phyloP scores from a whole-genome alignment of 1,284 basidiomycete genomes.

The Sutorius eximius region DNA sequence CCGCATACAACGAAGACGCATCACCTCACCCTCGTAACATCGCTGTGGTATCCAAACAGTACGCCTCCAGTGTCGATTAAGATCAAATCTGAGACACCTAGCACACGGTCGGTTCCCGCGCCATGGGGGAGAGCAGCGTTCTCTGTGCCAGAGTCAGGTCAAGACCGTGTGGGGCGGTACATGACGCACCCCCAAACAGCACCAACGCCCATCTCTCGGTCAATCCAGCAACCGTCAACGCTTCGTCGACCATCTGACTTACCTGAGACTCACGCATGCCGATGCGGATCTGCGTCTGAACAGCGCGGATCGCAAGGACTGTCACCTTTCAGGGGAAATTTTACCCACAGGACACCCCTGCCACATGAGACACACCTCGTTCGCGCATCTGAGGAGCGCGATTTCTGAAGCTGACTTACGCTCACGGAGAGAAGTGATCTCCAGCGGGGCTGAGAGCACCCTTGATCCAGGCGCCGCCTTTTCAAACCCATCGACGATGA shows the following conservation, averaged over 20 bases:
- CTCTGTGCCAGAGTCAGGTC: constrained; percentile 43
- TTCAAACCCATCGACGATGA: constrained; percentile 60
- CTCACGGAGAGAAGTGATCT: constrained; percentile 66
- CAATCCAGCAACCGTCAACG: constrained; percentile 61
- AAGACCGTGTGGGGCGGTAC: background rate
- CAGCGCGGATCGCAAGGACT: constrained; percentile 68
- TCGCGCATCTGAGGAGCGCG: constrained; percentile 72
- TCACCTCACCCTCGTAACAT: constrained; percentile 69
- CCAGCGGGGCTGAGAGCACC: constrained; percentile 50
- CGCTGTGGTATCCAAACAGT: constrained; percentile 74
- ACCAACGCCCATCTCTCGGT: constrained; percentile 59
- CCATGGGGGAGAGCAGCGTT: constrained; percentile 87
- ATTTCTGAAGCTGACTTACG: constrained; percentile 74
- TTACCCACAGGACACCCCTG: constrained; percentile 1
- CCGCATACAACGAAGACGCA: background rate
- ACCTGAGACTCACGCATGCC: constrained; percentile 79
- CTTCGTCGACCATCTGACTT: constrained; percentile 50
- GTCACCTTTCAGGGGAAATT: constrained; percentile 57
- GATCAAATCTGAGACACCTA: constrained; percentile 62
- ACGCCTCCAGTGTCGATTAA: constrained; percentile 77
- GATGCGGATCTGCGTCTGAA: constrained; percentile 60
- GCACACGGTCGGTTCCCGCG: constrained; percentile 62
- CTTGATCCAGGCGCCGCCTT: constrained; percentile 42
- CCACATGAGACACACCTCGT: constrained; percentile 55
- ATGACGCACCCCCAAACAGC: constrained; percentile 70